Evolutionary conservation across 176 grass and related monocot species (phyloP).

Genomic region (Olyra latifolia): DNA sequence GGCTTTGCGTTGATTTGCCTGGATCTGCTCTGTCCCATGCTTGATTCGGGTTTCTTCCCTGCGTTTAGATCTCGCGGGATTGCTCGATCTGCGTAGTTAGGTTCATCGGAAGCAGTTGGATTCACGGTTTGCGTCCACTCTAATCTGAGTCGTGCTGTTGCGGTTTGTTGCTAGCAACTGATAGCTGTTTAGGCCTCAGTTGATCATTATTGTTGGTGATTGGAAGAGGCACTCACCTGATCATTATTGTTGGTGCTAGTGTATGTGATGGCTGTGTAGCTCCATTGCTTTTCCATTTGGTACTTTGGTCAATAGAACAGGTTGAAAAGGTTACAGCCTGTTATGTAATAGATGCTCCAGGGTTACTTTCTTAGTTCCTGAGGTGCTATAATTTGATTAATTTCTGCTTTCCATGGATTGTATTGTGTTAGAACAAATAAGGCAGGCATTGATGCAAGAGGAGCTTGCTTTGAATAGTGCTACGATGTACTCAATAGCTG

Average conservation of each 20-base stretch:
- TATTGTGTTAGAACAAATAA: slow-evolving; percentile 5
- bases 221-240: neutral
- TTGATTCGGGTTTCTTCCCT: neutral
- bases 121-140: slow-evolving; percentile 1
- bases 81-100: slow-evolving; percentile 19
- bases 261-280: neutral
- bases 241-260: neutral
- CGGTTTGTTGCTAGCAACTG: neutral
- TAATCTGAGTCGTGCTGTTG: neutral
- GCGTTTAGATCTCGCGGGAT: slow-evolving; percentile 25
- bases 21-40: slow-evolving; percentile 23
- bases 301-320: neutral
- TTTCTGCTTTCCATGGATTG: neutral
- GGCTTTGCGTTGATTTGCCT: neutral
- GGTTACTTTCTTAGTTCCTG: neutral
- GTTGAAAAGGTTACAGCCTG: neutral
- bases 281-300: neutral
- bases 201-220: neutral
- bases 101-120: neutral
- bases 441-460: neutral
- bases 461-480: neutral
- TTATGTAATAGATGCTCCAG: neutral
- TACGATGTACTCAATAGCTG: neutral
- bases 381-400: neutral
- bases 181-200: neutral